Percentiles rank a stretch among this genome's conserved stretches.
Evolutionary conservation across 1,139 yeast species (phyloP).

Genomic region (Spencermartinsiella ligniputridi): DNA sequence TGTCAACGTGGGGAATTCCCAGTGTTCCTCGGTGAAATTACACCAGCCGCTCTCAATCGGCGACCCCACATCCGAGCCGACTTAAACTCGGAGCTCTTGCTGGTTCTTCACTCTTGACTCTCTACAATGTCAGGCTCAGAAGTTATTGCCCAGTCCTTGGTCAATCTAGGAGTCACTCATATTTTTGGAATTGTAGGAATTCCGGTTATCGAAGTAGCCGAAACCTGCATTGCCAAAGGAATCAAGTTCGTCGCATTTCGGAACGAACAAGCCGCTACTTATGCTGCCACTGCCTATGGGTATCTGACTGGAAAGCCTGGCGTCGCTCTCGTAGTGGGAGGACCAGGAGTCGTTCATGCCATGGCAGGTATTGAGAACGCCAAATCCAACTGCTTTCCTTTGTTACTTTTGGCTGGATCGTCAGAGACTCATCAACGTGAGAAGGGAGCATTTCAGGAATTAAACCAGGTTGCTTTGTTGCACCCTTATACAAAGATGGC

Average conservation of each 20-base stretch:
- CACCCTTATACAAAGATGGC: slow-evolving; percentile 46
- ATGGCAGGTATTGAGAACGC: slow-evolving; percentile 61
- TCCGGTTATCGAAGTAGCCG: slow-evolving; percentile 59
- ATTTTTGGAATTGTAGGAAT: slow-evolving; percentile 68
- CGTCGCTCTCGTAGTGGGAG: slow-evolving; percentile 62
- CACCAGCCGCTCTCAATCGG: too few relatives aligned
- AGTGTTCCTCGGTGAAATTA: too few relatives aligned
- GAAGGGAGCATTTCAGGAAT: slow-evolving; percentile 63
- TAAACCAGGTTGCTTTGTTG: slow-evolving; percentile 53
- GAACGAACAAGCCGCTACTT: slow-evolving; percentile 66
- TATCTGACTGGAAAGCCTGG: slow-evolving; percentile 59
- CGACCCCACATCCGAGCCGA: too few relatives aligned
- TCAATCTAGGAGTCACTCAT: slow-evolving; percentile 45
- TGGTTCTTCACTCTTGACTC: too few relatives aligned
- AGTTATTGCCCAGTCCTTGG: slow-evolving; percentile 44
- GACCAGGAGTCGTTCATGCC: slow-evolving; percentile 65
- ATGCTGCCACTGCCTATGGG: slow-evolving; percentile 66
- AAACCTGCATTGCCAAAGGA: slow-evolving; percentile 48
- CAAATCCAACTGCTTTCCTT: slow-evolving; percentile 53
- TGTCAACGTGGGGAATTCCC: too few relatives aligned
- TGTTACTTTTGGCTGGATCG: slow-evolving; percentile 59
- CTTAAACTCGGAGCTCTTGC: too few relatives aligned
- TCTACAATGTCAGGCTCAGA: slow-evolving; percentile 36
- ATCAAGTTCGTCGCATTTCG: slow-evolving; percentile 54
- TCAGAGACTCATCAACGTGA: slow-evolving; percentile 43